These are phyloP conservation scores for Leccinum brunneo-olivaceum DNA, from an alignment of 1,284 basidiomycete genomes.

Conservation along the genomic window DNA sequence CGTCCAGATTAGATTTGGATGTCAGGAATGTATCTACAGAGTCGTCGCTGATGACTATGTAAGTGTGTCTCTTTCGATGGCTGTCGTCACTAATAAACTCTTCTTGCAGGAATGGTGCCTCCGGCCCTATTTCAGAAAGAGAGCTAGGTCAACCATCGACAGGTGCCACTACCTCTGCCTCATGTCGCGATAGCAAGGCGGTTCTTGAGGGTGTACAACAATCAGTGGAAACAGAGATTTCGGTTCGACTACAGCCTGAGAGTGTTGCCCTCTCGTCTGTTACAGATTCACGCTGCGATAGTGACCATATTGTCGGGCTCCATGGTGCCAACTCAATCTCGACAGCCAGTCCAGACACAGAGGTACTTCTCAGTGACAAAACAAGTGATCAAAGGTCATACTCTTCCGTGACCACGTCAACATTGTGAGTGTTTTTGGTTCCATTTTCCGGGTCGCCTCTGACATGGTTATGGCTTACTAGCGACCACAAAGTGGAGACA, in stretches of 20 bases:
- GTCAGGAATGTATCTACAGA: background rate
- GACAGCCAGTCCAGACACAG: background rate
- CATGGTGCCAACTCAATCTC: background rate
- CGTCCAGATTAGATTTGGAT: background rate
- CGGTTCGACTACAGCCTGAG: background rate
- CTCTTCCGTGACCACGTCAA: background rate
- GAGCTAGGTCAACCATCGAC: background rate
- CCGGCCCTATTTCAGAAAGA: background rate
- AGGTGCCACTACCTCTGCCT: background rate
- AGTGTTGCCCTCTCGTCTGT: background rate
- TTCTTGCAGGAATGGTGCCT: background rate
- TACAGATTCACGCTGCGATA: too few species aligned
- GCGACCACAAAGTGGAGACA: background rate
- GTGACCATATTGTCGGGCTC: too few species aligned
- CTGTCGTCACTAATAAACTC: background rate
- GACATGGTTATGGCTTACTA: background rate
- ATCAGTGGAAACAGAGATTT: background rate
- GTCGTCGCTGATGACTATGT: background rate
- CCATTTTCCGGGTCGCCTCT: background rate
- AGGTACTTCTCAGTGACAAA: background rate
- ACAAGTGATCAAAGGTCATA: background rate
- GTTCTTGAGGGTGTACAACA: background rate
- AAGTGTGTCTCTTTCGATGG: background rate
- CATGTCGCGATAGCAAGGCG: background rate
- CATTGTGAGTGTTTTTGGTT: constrained; percentile 4